Conservation (phyloP, 257 asterid species). For the Przewalskia tangutica region DNA sequence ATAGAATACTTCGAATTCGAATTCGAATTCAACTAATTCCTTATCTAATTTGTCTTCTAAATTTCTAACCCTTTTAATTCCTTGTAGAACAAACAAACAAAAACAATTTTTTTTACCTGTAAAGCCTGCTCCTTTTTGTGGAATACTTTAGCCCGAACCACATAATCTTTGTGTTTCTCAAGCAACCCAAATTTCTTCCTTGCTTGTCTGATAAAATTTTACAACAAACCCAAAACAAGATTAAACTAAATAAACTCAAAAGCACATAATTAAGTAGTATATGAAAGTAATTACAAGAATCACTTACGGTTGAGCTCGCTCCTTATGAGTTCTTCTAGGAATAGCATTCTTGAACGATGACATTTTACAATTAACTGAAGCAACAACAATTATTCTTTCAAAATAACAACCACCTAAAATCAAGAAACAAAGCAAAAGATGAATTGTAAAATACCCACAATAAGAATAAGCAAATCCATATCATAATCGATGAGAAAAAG, state of each 20-base stretch:
- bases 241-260: neutral
- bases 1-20: neutral
- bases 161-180: constrained; percentile 91
- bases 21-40: neutral
- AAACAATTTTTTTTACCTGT: constrained; percentile 30
- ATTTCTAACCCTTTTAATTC: neutral
- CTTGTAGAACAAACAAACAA: neutral
- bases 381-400: neutral
- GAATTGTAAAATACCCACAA: neutral
- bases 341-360: constrained; percentile 76
- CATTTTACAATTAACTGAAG: constrained; percentile 18
- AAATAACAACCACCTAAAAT: neutral
- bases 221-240: neutral
- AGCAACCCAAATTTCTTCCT: constrained; percentile 69
- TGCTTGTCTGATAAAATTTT: constrained; percentile 29
- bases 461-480: too few relatives aligned
- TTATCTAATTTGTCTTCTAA: neutral
- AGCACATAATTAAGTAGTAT: neutral
- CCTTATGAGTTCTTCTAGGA: constrained; percentile 79
- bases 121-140: constrained; percentile 62
- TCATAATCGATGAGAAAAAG: neutral
- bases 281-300: neutral
- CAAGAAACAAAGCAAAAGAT: neutral
- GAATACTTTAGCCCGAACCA: constrained; percentile 54
- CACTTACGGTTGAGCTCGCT: constrained; percentile 90